phyloP scores from a whole-genome alignment of 768 basidiomycete genomes.

The Kwoniella botswanensis region DNA sequence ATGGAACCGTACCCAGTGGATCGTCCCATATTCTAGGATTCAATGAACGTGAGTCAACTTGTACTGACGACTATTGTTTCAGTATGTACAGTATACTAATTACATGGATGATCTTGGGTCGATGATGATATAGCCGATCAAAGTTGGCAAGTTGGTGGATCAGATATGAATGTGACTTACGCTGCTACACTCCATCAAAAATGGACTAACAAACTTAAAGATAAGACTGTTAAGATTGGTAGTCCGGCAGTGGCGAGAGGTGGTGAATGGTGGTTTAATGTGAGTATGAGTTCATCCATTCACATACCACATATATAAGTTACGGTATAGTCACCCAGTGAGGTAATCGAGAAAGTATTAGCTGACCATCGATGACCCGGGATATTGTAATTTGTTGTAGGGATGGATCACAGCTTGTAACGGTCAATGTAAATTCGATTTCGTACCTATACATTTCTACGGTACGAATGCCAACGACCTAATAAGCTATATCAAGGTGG shows the following conservation, averaged over 20 bases:
- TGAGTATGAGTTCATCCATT: constrained; percentile 28
- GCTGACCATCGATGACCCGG: neutral
- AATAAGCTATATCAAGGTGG: constrained; percentile 37
- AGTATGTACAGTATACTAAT: neutral
- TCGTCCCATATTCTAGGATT: constrained; percentile 42
- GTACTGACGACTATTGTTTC: too few species aligned
- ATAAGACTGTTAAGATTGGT: constrained; percentile 38
- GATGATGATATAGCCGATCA: constrained; percentile 32
- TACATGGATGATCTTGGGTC: neutral
- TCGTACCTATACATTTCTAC: constrained; percentile 53
- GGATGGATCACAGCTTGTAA: constrained; percentile 47
- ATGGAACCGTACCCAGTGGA: constrained; percentile 19
- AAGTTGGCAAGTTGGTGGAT: constrained; percentile 31
- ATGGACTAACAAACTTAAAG: constrained; percentile 35
- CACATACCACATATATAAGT: neutral
- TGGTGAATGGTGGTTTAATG: constrained; percentile 39
- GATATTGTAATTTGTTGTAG: constrained; percentile 12
- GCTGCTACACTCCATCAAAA: constrained; percentile 38
- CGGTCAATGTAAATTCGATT: constrained; percentile 48
- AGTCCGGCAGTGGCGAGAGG: constrained; percentile 47
- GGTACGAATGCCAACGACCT: constrained; percentile 43
- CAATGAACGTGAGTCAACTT: constrained; percentile 50
- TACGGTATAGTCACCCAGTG: neutral
- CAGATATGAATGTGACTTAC: constrained; percentile 27
- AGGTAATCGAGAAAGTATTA: neutral